Evolutionary conservation across 768 basidiomycete species (phyloP), one percentile per base, ranked within the genome.

Genomic region (Roridomyces roridus): DNA sequence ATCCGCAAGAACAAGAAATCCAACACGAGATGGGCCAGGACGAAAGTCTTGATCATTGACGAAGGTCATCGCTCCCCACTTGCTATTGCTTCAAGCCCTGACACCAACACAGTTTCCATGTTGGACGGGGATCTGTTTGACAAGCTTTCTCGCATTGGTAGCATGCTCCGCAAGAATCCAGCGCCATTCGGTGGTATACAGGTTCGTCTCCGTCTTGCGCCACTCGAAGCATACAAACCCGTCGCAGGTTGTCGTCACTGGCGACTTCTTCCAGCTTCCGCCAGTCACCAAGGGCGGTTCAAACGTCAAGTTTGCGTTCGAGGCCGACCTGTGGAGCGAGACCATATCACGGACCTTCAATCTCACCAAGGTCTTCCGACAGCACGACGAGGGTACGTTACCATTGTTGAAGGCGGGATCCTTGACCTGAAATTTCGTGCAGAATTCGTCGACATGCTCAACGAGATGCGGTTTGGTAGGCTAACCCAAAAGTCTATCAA

Each of bases 261-360:
- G 97, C 8, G 97, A 99, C 69, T 98, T 98, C 76, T 98, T 98
- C 77, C 96, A 99, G 70, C 83, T 99, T 5, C 97, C 97, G 0
- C 97, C 97, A 2, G 95, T 98, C 0, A 78, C 79, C 7, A 95
- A 88, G 69, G 78, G 81, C 23, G 67, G 68, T n/a, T 69, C 69
- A 0, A 60, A 72, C 48, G 84, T 91, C 39, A 93, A 88, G 66
- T 98, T 98, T 65, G 94, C 93, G 1, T 99, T 99, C 67, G 95
- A 99, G 67, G 95, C 94, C 0, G 73, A 82, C 17, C 71, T 74
- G 50, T 98, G 97, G 97, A 74, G 72, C 31, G 73, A 87, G 61
- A 77, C 87, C 4, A 84, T 99, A 62, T 76, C 88, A 56, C 80
- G 88, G 59, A 94, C 89, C 0, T 95, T 94, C 68, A 98, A 98